phyloP scores from a whole-genome alignment of 2,329 filamentous ascomycete genomes.

The Trichoderma sp. region DNA sequence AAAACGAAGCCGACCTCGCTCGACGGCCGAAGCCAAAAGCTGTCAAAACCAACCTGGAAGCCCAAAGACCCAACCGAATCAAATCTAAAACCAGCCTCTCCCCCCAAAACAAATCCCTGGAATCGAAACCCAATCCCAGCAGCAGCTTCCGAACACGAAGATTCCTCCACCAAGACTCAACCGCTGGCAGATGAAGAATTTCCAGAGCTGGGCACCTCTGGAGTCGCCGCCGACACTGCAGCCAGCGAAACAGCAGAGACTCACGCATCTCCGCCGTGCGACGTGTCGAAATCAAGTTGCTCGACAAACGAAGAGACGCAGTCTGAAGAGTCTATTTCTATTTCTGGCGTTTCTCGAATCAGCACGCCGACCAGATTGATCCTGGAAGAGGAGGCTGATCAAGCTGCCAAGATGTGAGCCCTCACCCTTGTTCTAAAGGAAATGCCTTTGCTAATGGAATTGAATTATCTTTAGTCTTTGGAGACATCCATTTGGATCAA shows the following conservation, averaged over 20 bases:
- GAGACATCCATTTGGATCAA: slow-evolving; percentile 34
- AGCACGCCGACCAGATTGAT: slow-evolving; percentile 25
- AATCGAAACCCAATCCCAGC: slow-evolving; percentile 1
- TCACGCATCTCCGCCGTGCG: slow-evolving; percentile 19
- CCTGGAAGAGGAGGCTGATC: slow-evolving; percentile 30
- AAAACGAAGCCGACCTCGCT: slow-evolving; percentile 30
- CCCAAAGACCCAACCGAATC: slow-evolving; percentile 11
- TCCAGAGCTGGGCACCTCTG: slow-evolving; percentile 24
- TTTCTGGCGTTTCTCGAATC: not conserved
- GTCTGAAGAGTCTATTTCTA: not conserved
- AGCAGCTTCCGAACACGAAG: not conserved
- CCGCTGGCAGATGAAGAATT: slow-evolving; percentile 18
- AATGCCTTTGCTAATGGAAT: not conserved
- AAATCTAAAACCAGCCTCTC: slow-evolving; percentile 34
- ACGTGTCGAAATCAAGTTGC: slow-evolving; percentile 11
- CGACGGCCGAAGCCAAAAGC: slow-evolving; percentile 27
- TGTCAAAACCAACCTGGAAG: slow-evolving; percentile 15
- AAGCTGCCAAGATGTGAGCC: slow-evolving; percentile 29
- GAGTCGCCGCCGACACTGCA: not conserved
- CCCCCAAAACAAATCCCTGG: slow-evolving; percentile 37
- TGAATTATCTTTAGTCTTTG: slow-evolving; percentile 28
- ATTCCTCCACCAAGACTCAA: not conserved
- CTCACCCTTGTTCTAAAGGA: too few relatives aligned
- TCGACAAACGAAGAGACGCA: not conserved
- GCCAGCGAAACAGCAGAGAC: slow-evolving; percentile 21